Percentiles rank a stretch among this genome's conserved stretches.
phyloP scores from a whole-genome alignment of 202 grass and related monocot species.

The Bolboschoenoplectus hybrid region DNA sequence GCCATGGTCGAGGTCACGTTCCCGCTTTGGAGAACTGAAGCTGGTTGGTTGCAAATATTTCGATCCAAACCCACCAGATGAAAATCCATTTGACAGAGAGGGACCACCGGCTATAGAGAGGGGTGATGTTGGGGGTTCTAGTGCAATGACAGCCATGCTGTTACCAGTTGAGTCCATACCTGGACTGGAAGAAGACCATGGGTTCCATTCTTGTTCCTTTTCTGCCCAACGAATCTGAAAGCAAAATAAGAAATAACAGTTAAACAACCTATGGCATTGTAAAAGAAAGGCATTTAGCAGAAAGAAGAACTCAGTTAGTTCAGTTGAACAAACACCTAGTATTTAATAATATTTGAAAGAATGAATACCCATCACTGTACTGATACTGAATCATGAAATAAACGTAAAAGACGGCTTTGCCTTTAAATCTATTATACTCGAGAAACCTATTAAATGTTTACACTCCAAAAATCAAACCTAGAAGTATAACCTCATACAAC shows the following conservation, averaged over 20 bases:
- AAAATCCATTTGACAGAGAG: slow-evolving; percentile 72
- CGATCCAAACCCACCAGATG: slow-evolving; percentile 55
- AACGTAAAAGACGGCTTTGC: neutral
- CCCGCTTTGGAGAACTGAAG: slow-evolving; percentile 55
- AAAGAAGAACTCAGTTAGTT: neutral
- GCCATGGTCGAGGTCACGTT: slow-evolving; percentile 47
- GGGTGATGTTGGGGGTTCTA: slow-evolving; percentile 77
- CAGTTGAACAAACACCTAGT: neutral
- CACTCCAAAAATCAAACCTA: neutral
- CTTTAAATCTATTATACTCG: neutral
- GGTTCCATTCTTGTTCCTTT: slow-evolving; percentile 47
- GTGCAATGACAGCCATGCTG: slow-evolving; percentile 80
- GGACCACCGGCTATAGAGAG: slow-evolving; percentile 88
- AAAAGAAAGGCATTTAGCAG: neutral
- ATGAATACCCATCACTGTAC: neutral
- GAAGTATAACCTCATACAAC: neutral
- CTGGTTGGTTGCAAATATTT: slow-evolving; percentile 69
- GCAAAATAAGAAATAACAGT: slow-evolving; percentile 40
- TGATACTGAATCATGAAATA: neutral
- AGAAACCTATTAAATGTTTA: neutral
- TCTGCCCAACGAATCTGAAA: slow-evolving; percentile 76
- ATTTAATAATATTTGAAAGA: neutral
- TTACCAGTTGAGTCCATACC: slow-evolving; percentile 61
- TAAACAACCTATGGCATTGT: slow-evolving; percentile 2
- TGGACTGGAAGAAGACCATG: slow-evolving; percentile 41